Evolutionary conservation across 2,329 filamentous ascomycete species (phyloP), one percentile per base, ranked within the genome.

Genomic region (Akanthomyces muscarius): DNA sequence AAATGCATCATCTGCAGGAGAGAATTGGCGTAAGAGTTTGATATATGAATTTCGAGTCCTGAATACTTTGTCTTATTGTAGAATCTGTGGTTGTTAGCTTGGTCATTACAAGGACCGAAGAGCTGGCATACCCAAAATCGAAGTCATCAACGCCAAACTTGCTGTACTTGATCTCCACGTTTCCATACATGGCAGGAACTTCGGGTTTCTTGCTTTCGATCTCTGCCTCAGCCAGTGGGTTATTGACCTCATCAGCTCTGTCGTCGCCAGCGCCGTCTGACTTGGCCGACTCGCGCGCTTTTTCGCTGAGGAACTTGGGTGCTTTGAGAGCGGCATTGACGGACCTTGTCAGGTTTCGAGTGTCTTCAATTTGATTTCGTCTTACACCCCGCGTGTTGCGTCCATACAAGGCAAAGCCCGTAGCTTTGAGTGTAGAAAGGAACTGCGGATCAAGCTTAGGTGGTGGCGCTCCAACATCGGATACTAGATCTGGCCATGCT

Each of bases 131-230:
- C 87, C 90, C 89, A 76, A 99, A 99, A 75, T 99, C 95, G 74
- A 99, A 99, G 75, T 99, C 96, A 71, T 98, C 94, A n/a, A 99
- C 92, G 23, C 95, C 95, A 75, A 97, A 99, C 73, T 92, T 96
- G 81, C 94, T 97, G 79, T 98, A 99, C 74, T 97, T 97, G 78
- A 99, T 99, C 74, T 98, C 94, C 13, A 97, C 90, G 70, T 92
- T 93, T 67, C 90, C 88, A 74, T 99, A 99, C 79, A 95, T 91
- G 10, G 90, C 85, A 25, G 94, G 90, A 5, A 95, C 89, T 63
- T 97, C 92, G 47, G 89, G 86, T 66, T 91, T 90, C 62, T 89
- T 85, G 66, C 89, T 89, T 65, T 90, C 88, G 4, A 94, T 80
- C 61, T 89, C 87, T 62, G 86, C 79, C 44, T 88, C 86, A n/a